phyloP scores from a whole-genome alignment of 192 early-diverging fungal genomes.

The Geranomyces variabilis region DNA sequence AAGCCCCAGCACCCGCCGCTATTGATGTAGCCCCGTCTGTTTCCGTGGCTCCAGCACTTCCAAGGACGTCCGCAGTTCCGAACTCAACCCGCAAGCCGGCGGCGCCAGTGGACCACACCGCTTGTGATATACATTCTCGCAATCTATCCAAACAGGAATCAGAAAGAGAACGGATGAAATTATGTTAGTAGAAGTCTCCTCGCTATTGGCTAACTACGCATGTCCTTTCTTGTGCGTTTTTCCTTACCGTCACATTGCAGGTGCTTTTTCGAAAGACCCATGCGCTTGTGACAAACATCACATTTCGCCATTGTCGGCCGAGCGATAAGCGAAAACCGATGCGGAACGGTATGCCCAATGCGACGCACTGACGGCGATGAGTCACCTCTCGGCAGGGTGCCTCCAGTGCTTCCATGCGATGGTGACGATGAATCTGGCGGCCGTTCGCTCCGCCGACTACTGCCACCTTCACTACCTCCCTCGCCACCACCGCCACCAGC shows the following conservation, averaged over 20 bases:
- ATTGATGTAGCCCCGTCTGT: neutral
- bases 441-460: too few species aligned
- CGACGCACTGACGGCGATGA: conserved; percentile 2
- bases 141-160: conserved; percentile 20
- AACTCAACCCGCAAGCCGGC: conserved; percentile 22
- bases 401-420: too few species aligned
- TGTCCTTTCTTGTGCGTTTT: too few species aligned
- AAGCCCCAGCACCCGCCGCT: neutral
- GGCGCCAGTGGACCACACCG: conserved; percentile 28
- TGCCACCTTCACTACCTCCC: neutral
- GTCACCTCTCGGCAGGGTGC: too few species aligned
- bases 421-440: neutral
- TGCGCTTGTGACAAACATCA: conserved; percentile 28
- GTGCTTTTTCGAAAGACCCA: conserved; percentile 31
- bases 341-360: conserved; percentile 28
- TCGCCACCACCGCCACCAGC: neutral
- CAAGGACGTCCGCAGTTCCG: conserved; percentile 18
- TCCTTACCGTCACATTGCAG: conserved; percentile 40
- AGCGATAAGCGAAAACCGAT: conserved; percentile 33
- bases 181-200: too few species aligned
- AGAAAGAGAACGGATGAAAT: too few species aligned
- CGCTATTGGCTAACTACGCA: too few species aligned
- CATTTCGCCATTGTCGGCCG: conserved; percentile 27
- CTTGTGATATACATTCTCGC: conserved; percentile 33
- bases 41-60: conserved; percentile 15